Evolutionary conservation across 208 protist species (phyloP).

Genomic region (Crithidia expoeki): DNA sequence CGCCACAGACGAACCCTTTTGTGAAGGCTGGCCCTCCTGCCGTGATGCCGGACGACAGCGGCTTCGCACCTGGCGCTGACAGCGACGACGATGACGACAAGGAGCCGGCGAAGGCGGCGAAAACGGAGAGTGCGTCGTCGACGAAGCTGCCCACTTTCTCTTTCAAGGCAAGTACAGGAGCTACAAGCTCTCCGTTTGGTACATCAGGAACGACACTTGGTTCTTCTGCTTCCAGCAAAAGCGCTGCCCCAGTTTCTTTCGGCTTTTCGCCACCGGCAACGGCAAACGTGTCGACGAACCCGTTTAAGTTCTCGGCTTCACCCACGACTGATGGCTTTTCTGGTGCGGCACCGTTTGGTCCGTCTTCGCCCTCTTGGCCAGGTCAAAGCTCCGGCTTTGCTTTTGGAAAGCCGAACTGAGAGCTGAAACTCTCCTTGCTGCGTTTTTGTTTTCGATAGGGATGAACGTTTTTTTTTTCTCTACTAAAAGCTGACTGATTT

Average conservation of each 20-base stretch:
- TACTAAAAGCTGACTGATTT: no score
- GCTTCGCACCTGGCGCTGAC: constrained; percentile 67
- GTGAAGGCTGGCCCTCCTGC: constrained; percentile 57
- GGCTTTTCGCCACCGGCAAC: constrained; percentile 4
- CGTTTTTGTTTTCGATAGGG: neutral
- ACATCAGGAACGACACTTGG: neutral
- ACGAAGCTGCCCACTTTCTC: constrained; percentile 23
- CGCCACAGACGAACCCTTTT: constrained; percentile 37
- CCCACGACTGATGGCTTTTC: constrained; percentile 4
- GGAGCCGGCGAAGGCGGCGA: constrained; percentile 9
- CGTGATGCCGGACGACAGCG: constrained; percentile 63
- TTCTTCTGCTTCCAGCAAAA: neutral
- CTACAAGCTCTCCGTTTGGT: constrained; percentile 6
- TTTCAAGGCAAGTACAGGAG: constrained; percentile 7
- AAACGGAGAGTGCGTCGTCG: neutral
- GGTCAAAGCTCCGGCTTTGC: neutral
- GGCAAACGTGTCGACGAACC: neutral
- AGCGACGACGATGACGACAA: constrained; percentile 46
- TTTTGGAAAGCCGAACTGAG: constrained; percentile 14
- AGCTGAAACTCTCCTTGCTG: neutral
- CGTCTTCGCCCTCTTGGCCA: neutral
- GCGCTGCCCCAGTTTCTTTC: constrained; percentile 22
- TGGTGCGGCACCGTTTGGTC: neutral
- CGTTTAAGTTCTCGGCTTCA: constrained; percentile 8
- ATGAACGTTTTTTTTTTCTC: neutral